Percentiles rank a stretch among this genome's conserved stretches.
Conservation (phyloP, 1,284 basidiomycete genomes). For the Cutaneotrichosporon cavernicola region DNA sequence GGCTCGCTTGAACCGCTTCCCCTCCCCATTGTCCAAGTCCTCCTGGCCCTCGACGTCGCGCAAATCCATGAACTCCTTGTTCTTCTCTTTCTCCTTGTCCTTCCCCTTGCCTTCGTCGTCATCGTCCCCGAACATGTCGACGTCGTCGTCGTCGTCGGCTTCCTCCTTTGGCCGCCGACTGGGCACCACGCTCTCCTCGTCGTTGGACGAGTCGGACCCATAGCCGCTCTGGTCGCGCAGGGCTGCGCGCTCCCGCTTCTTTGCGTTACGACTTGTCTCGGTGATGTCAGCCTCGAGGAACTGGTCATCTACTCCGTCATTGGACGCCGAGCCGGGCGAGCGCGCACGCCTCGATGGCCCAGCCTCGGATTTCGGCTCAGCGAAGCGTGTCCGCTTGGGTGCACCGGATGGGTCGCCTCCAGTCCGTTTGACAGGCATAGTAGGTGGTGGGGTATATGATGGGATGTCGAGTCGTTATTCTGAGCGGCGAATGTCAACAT, state of each 20-base stretch:
- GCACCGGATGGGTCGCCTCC: slow-evolving; percentile 31
- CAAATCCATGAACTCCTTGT: slow-evolving; percentile 74
- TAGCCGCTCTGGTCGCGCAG: slow-evolving; percentile 81
- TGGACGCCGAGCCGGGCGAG: neutral
- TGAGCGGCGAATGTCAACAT: slow-evolving; percentile 6
- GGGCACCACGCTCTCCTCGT: slow-evolving; percentile 77
- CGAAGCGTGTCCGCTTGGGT: slow-evolving; percentile 74
- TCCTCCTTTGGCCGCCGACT: slow-evolving; percentile 61
- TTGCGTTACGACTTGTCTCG: slow-evolving; percentile 41
- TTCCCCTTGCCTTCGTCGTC: slow-evolving; percentile 13
- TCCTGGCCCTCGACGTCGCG: slow-evolving; percentile 96
- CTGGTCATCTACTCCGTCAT: slow-evolving; percentile 23
- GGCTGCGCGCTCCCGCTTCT: slow-evolving; percentile 65
- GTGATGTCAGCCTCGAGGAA: slow-evolving; percentile 49
- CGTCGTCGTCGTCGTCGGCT: slow-evolving; percentile 59
- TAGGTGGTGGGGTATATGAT: slow-evolving; percentile 5
- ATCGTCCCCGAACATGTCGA: slow-evolving; percentile 75
- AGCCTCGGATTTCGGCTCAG: slow-evolving; percentile 59
- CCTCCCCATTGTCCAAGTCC: slow-evolving; percentile 64
- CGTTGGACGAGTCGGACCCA: slow-evolving; percentile 85
- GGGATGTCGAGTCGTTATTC: neutral
- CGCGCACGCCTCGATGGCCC: slow-evolving; percentile 15
- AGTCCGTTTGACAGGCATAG: slow-evolving; percentile 43
- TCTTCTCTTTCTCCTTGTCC: slow-evolving; percentile 40
- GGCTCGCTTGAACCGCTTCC: slow-evolving; percentile 52